Evolutionary conservation across 306 rosid genomes (phyloP).

Genomic region (Cucurbita argyrosperma): DNA sequence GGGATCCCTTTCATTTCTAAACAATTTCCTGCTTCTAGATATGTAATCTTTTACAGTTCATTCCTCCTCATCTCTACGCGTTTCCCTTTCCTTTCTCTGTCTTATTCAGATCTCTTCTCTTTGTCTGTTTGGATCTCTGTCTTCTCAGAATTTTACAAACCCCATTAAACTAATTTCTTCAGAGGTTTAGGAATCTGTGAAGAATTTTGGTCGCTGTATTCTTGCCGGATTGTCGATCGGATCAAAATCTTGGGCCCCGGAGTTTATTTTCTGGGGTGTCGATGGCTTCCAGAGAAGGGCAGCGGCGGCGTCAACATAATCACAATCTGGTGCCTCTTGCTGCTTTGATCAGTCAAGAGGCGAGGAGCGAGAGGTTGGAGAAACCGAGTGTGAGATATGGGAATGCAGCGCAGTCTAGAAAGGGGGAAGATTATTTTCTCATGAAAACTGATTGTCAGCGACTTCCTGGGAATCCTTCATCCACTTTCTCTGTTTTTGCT

Average conservation of each 20-base stretch:
- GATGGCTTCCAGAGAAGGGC: slow-evolving; percentile 35
- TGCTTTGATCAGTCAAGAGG: slow-evolving; percentile 71
- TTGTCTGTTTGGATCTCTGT: slow-evolving; percentile 26
- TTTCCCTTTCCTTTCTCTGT: slow-evolving; percentile 27
- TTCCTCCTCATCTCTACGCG: slow-evolving; percentile 63
- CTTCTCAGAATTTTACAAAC: background rate
- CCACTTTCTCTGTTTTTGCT: slow-evolving; percentile 78
- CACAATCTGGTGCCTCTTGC: slow-evolving; percentile 87
- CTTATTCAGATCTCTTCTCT: slow-evolving; percentile 44
- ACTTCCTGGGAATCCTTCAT: slow-evolving; percentile 60
- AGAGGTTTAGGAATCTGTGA: background rate
- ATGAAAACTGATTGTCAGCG: slow-evolving; percentile 72
- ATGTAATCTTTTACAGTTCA: slow-evolving; percentile 63
- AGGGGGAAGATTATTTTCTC: slow-evolving; percentile 85
- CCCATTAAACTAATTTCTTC: background rate
- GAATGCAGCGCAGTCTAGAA: slow-evolving; percentile 77
- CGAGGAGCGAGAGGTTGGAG: slow-evolving; percentile 84
- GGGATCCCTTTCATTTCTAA: background rate
- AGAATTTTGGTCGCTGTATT: background rate
- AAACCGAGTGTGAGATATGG: slow-evolving; percentile 74
- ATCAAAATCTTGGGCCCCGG: slow-evolving; percentile 8
- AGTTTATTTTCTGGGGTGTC: background rate
- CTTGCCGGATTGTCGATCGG: background rate
- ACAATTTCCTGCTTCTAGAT: slow-evolving; percentile 24
- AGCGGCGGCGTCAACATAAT: slow-evolving; percentile 41